Base-by-base conservation (phyloP, 2,329 filamentous ascomycete genomes). In the Scytalidium sp. region DNA sequence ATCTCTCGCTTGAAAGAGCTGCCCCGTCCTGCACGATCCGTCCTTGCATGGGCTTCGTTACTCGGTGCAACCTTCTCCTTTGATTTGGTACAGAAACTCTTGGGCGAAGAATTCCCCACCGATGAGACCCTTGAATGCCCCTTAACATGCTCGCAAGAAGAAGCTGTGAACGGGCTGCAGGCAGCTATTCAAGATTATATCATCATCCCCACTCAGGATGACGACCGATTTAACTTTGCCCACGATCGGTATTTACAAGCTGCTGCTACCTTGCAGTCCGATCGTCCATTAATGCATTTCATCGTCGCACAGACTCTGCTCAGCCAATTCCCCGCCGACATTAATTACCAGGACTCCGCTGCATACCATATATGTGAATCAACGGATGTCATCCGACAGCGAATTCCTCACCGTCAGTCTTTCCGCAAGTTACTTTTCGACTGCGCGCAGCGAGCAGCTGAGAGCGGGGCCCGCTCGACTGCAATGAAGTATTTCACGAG, bases 171-270 rank as follows among this genome's bases (percentile, higher is more conserved):
- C 32, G 91, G 89, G 0, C 75, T 96, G 13, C 88, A 96, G 62
- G 83, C 81, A 29, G 83, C 90, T 15, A 77, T 96, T n/a, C 81
- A 88, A 57, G 79, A 86, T 3, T 94, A 87, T 61, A 83, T 96
- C 46, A 75, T 96, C 39, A 82, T 91, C 47, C 81, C 88, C 1
- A 87, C 86, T 27, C 88, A 92, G 53, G 84, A 83, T 1, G 91
- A 96, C 59, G 89, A 96, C 65, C 79, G 83, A 32, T 96, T 96
- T 66, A 82, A 83, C 29, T 96, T 96, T 64, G 83, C 85, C 25
- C 90, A 96, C 65, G 91, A 96, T 65, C 82, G 90, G 46, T 93
- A 94, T 60, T 77, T 90, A 41, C 82, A 86, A 62, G 88, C 88
- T 15, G 83, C 88, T 3, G 74, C 79, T 11, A 78, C 80, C 2